A percentile compares a stretch with the other conserved stretches of the same genome.
Evolutionary conservation across 495 filamentous ascomycete species (phyloP).

Genomic region (Trichoderma parareesei): DNA sequence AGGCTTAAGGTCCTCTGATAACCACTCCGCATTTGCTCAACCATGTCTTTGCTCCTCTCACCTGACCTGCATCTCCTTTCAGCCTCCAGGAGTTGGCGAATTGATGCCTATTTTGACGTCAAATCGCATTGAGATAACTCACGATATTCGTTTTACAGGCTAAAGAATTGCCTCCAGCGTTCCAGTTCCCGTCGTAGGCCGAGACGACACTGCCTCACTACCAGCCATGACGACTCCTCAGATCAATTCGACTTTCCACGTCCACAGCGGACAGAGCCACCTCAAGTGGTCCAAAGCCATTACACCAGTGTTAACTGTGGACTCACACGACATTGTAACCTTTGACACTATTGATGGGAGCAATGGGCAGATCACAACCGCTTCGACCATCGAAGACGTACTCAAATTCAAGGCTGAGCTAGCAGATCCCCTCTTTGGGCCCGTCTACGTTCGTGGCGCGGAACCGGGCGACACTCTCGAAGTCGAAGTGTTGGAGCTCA

Average conservation of each 20-base stretch:
- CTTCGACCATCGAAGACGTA: conserved; percentile 33
- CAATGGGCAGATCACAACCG: conserved; percentile 37
- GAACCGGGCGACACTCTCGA: conserved; percentile 43
- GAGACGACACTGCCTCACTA: neutral
- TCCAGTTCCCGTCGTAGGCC: too few species aligned
- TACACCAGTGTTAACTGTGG: conserved; percentile 36
- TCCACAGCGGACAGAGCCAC: conserved; percentile 34
- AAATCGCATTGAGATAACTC: too few species aligned
- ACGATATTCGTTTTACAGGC: too few species aligned
- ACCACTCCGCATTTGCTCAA: too few species aligned
- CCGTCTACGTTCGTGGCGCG: conserved; percentile 37
- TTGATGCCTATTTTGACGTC: too few species aligned
- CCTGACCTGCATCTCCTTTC: too few species aligned
- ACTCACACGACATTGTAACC: conserved; percentile 34
- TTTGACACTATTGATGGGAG: conserved; percentile 46
- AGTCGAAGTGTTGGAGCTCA: conserved; percentile 36
- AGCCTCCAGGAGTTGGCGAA: too few species aligned
- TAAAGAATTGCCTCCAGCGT: too few species aligned
- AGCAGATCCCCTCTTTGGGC: conserved; percentile 42
- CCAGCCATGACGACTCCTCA: neutral
- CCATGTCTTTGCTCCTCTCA: too few species aligned
- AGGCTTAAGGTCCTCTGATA: too few species aligned
- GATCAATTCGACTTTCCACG: conserved; percentile 25
- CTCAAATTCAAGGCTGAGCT: conserved; percentile 32
- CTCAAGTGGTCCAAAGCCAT: conserved; percentile 42